These are phyloP conservation scores for Jaenimonas drosophilae DNA, from an alignment of 208 protist species.

Conservation along the genomic window DNA sequence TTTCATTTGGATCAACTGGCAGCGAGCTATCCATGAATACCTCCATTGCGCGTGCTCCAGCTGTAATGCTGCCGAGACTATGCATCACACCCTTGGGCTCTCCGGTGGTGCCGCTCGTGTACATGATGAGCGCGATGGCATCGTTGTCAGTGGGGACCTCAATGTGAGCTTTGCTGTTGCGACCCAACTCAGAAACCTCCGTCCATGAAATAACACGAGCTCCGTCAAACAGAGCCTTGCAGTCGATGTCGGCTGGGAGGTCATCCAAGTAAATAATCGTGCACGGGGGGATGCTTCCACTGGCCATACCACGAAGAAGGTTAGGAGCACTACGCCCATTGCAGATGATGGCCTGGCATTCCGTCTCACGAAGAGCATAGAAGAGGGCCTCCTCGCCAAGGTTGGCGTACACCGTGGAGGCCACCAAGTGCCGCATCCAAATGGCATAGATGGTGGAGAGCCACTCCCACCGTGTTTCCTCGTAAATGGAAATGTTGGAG, in stretches of 20 bases:
- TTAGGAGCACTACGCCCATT: conserved; percentile 45
- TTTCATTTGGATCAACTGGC: conserved; percentile 15
- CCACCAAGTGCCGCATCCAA: conserved; percentile 49
- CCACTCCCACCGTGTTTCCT: conserved; percentile 82
- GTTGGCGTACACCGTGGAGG: conserved; percentile 77
- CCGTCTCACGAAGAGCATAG: conserved; percentile 56
- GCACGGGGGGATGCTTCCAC: conserved; percentile 24
- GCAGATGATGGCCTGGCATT: conserved; percentile 50
- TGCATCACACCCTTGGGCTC: conserved; percentile 86
- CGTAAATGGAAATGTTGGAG: conserved; percentile 57
- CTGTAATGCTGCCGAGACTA: conserved; percentile 57
- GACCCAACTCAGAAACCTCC: conserved; percentile 33
- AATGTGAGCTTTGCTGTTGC: conserved; percentile 2
- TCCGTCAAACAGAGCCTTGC: conserved; percentile 4
- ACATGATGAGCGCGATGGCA: conserved; percentile 46
- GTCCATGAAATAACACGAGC: conserved; percentile 28
- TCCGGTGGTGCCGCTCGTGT: conserved; percentile 88
- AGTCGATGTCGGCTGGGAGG: conserved; percentile 14
- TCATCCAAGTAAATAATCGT: conserved; percentile 48
- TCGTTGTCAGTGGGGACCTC: conserved; percentile 15
- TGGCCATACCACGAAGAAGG: conserved; percentile 27
- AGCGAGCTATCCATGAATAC: conserved; percentile 20
- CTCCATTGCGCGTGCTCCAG: conserved; percentile 39
- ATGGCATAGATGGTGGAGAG: conserved; percentile 61
- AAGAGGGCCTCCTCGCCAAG: conserved; percentile 64